Evolutionary conservation across 2,329 filamentous ascomycete genomes (phyloP), one percentile per base, ranked within the genome.

Genomic region (Nemania bipapillata): DNA sequence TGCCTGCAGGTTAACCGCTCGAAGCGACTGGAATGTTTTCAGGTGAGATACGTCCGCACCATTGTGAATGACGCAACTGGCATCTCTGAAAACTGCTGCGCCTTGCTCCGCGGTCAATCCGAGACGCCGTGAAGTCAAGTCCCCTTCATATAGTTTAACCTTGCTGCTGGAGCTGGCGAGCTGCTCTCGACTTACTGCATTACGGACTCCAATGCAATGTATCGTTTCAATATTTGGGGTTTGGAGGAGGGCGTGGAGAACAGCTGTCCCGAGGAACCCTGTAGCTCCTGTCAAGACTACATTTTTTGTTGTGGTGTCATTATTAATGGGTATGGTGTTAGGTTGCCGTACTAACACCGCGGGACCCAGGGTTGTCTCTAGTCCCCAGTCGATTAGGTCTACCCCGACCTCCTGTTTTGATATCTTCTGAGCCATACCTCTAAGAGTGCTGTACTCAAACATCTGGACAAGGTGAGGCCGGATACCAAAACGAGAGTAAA

Each of bases 11-110:
- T 79, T 79, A n/a, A 65, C 42, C 2, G 17, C n/a, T 3, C 69
- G 65, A 0, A 79, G 65, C 0, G 70, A 62, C 9, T 67, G 17
- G 66, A 77, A 79, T 9, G 62, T 64, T 30, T 78, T 73, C 66
- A 63, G 57, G 70, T 64, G 79, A 22, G 49, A 75, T 50, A 66
- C 70, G 32, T 77, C 74, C 7, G 80, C 80, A 42, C 80, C 82
- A 64, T 75, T 77, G 72, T 84, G 87, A 22, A 89, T 82, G 50
- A 90, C 82, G 1, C 83, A 70, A 69, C 83, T 78, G 0, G 74
- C 77, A 3, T 66, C 35, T 1, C 24, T 32, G 7, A 73, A 71
- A 2, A 85, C 68, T 0, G 22, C 24, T 1, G 35, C 6, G 32
- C 76, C 70, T 15, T 75, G 73, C 1, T 70, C 57, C 7, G 76